These are phyloP conservation scores for Arctium lappa DNA, from an alignment of 129 eudicot genomes.

Conservation along the genomic window DNA sequence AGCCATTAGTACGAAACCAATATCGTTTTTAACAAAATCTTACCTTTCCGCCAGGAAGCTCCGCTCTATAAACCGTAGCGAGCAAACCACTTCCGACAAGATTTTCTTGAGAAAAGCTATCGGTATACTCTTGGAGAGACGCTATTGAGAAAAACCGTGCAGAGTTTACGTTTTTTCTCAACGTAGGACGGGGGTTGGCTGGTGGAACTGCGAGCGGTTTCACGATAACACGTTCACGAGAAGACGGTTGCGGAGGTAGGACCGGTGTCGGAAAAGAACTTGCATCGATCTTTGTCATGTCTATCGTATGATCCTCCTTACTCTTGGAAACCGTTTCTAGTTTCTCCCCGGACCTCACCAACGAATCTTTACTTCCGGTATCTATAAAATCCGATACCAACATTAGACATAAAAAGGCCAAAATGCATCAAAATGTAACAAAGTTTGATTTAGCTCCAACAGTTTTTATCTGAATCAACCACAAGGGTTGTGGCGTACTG, in stretches of 20 bases:
- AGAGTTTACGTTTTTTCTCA: slow-evolving; percentile 35
- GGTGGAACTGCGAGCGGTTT: slow-evolving; percentile 44
- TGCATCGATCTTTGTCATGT: slow-evolving; percentile 45
- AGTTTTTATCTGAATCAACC: too few relatives aligned
- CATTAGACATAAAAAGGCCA: not conserved
- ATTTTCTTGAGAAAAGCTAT: slow-evolving; percentile 72
- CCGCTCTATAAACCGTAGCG: slow-evolving; percentile 60
- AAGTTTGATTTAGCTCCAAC: not conserved
- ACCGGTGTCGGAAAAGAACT: slow-evolving; percentile 6
- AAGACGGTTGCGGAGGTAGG: slow-evolving; percentile 28
- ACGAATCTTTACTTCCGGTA: slow-evolving; percentile 1
- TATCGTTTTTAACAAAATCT: not conserved
- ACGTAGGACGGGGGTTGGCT: slow-evolving; percentile 17
- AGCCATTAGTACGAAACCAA: not conserved
- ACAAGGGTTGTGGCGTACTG: too few relatives aligned
- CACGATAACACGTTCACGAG: slow-evolving; percentile 32
- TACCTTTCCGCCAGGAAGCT: slow-evolving; percentile 76
- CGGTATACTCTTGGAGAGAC: slow-evolving; percentile 58
- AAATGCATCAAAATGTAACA: not conserved
- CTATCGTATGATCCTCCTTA: slow-evolving; percentile 60
- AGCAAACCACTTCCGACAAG: slow-evolving; percentile 61
- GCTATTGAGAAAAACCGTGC: slow-evolving; percentile 63
- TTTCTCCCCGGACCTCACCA: slow-evolving; percentile 11
- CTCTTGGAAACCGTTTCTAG: slow-evolving; percentile 27
- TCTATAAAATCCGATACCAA: not conserved